Conservation (phyloP, 495 filamentous ascomycete species). For the Penicillium ochrochloron region DNA sequence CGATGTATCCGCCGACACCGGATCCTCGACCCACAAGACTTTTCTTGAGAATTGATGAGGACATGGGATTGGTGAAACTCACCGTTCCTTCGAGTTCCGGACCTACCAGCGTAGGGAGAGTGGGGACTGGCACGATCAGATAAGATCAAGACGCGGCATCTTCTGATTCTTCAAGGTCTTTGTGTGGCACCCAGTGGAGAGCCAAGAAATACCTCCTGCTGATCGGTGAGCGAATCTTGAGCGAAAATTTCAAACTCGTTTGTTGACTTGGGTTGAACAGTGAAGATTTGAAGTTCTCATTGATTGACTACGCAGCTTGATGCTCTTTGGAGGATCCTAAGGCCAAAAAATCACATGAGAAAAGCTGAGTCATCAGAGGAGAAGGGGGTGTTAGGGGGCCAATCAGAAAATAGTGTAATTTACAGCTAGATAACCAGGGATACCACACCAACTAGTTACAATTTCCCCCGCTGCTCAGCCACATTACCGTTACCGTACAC, state of each 20-base stretch:
- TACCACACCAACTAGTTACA: accelerated
- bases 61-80: slow-evolving; percentile 19
- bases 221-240: neutral
- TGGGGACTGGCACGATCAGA: slow-evolving; percentile 36
- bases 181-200: slow-evolving; percentile 3
- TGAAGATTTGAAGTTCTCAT: neutral
- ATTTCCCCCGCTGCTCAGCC: neutral
- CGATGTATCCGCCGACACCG: slow-evolving; percentile 19
- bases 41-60: slow-evolving; percentile 1
- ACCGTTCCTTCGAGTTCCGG: slow-evolving; percentile 17
- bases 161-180: neutral
- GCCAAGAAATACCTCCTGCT: neutral
- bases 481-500: slow-evolving; percentile 16
- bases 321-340: neutral
- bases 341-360: slow-evolving; percentile 25
- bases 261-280: neutral
- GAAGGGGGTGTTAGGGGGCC: neutral
- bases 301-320: neutral
- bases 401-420: slow-evolving; percentile 15
- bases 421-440: slow-evolving; percentile 8
- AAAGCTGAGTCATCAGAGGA: slow-evolving; percentile 25
- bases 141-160: slow-evolving; percentile 31
- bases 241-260: neutral
- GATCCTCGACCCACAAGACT: slow-evolving; percentile 17
- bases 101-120: slow-evolving; percentile 15